Percentiles rank a stretch among this genome's conserved stretches.
Evolutionary conservation across 2,329 filamentous ascomycete species (phyloP).

Genomic region (Endoconidiophora polonica): DNA sequence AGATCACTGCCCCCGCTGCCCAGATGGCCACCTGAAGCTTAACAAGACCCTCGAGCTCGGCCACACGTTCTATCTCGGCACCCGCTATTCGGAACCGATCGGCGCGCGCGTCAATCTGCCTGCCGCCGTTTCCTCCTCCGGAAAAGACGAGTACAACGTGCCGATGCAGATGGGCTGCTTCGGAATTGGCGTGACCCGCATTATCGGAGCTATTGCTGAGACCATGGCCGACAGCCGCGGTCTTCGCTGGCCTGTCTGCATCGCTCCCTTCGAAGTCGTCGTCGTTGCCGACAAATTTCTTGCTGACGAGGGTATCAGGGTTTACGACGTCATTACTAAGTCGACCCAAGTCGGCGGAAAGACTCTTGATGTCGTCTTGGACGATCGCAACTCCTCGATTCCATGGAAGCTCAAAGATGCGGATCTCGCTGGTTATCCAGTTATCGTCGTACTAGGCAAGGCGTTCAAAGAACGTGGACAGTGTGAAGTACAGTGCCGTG

Average conservation of each 20-base stretch:
- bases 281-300: slow-evolving; percentile 39
- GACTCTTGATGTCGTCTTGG: slow-evolving; percentile 49
- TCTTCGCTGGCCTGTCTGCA: slow-evolving; percentile 71
- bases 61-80: slow-evolving; percentile 88
- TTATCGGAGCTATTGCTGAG: slow-evolving; percentile 75
- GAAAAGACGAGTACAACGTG: slow-evolving; percentile 18
- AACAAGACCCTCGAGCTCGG: slow-evolving; percentile 74
- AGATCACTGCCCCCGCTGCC: slow-evolving; percentile 58
- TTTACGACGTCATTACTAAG: slow-evolving; percentile 39
- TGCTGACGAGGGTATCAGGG: slow-evolving; percentile 31
- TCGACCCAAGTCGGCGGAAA: background rate
- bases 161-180: slow-evolving; percentile 90
- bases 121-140: slow-evolving; percentile 7
- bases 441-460: slow-evolving; percentile 64
- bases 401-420: slow-evolving; percentile 84
- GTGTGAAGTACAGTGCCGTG: slow-evolving; percentile 69
- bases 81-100: slow-evolving; percentile 67
- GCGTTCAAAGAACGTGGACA: slow-evolving; percentile 40
- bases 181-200: slow-evolving; percentile 80
- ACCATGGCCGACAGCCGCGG: slow-evolving; percentile 54
- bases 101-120: slow-evolving; percentile 39
- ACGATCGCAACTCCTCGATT: slow-evolving; percentile 53
- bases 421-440: slow-evolving; percentile 73
- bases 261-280: slow-evolving; percentile 69
- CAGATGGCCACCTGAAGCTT: slow-evolving; percentile 41